These are phyloP conservation scores for Trichoderma virens DNA, from an alignment of 495 filamentous ascomycete genomes.

Conservation along the genomic window DNA sequence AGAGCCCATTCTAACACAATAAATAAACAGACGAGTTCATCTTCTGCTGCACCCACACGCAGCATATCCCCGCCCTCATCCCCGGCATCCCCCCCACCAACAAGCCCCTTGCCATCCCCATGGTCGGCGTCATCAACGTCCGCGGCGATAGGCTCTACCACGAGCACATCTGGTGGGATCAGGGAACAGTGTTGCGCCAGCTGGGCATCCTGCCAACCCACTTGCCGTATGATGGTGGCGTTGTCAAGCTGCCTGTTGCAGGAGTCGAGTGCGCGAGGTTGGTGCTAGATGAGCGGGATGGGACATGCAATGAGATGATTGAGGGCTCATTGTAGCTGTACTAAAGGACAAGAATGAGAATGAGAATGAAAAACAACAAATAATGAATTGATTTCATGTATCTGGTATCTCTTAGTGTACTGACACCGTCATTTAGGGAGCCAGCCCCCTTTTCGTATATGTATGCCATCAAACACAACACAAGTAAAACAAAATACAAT, in stretches of 20 bases:
- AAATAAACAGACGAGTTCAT: constrained; percentile 44
- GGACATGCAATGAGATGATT: constrained; percentile 1
- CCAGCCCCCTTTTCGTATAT: no score
- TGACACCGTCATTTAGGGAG: no score
- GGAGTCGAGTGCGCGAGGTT: background rate
- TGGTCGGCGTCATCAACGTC: constrained; percentile 69
- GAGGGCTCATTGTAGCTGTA: background rate
- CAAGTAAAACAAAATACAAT: background rate
- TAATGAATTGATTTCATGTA: no score
- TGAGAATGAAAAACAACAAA: no score
- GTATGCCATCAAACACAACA: background rate
- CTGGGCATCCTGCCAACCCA: constrained; percentile 61
- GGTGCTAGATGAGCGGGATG: background rate
- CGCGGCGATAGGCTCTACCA: constrained; percentile 67
- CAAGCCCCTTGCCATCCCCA: constrained; percentile 56
- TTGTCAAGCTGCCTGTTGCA: background rate
- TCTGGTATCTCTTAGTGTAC: background rate
- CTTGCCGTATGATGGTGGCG: constrained; percentile 32
- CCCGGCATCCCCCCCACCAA: constrained; percentile 69
- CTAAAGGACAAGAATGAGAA: no score
- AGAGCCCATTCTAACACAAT: no score
- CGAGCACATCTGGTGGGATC: constrained; percentile 86
- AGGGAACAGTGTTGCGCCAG: constrained; percentile 72
- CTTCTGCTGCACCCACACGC: constrained; percentile 56
- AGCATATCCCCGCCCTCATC: background rate